These are phyloP conservation scores for Phytophthora lateralis DNA, from an alignment of 352 stramenopile species.

Conservation along the genomic window DNA sequence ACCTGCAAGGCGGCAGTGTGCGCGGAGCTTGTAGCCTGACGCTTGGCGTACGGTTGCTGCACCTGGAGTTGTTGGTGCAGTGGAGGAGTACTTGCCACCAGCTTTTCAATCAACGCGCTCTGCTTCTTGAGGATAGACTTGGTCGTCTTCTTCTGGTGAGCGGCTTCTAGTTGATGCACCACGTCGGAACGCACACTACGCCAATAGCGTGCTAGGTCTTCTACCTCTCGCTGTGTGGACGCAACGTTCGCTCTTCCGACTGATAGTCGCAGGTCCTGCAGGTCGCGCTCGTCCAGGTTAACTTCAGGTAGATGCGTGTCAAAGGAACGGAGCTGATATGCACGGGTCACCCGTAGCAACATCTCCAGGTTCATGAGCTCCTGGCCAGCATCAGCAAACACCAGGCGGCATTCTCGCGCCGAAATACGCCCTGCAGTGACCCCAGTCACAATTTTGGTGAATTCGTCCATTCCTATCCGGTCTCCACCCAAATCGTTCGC, in stretches of 20 bases:
- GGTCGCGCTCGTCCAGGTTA: conserved; percentile 49
- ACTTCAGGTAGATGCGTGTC: conserved; percentile 58
- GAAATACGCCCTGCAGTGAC: conserved; percentile 57
- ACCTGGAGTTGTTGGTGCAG: conserved; percentile 21
- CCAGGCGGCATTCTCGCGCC: conserved; percentile 58
- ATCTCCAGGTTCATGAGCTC: conserved; percentile 67
- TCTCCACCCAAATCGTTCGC: conserved; percentile 45
- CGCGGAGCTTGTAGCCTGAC: conserved; percentile 23
- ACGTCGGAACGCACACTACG: conserved; percentile 53
- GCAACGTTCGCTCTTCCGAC: conserved; percentile 62
- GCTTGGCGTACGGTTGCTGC: conserved; percentile 22
- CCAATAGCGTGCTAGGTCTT: conserved; percentile 74
- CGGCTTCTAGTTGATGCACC: conserved; percentile 53
- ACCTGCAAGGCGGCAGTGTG: conserved; percentile 27
- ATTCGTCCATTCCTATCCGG: conserved; percentile 71
- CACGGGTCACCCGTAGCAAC: conserved; percentile 56
- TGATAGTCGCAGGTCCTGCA: conserved; percentile 51
- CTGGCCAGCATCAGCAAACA: conserved; percentile 65
- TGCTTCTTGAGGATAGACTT: conserved; percentile 67
- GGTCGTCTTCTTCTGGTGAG: conserved; percentile 67
- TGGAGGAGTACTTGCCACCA: conserved; percentile 34
- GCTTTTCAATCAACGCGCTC: conserved; percentile 58
- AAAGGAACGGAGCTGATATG: conserved; percentile 66
- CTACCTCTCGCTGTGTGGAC: conserved; percentile 58
- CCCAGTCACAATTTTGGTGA: conserved; percentile 72